phyloP scores from a whole-genome alignment of 768 basidiomycete species.

The Pisolithus tinctorius region DNA sequence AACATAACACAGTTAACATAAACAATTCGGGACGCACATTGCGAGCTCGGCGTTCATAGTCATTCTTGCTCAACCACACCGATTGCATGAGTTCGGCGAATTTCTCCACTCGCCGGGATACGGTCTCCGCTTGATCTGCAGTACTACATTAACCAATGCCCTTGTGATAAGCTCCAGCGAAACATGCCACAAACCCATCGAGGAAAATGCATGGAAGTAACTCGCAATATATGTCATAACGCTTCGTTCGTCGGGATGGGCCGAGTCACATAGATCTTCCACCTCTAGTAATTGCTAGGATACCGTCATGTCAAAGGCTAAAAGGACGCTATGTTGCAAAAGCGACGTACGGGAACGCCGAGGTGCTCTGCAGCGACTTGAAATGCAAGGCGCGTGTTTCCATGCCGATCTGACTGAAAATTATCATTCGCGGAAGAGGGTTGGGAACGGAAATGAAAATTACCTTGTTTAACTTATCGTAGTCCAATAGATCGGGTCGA shows the following conservation, averaged over 20 bases:
- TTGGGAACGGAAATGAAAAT: constrained; percentile 24
- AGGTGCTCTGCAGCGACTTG: constrained; percentile 81
- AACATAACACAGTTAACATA: neutral
- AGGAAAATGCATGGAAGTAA: constrained; percentile 96
- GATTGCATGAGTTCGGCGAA: constrained; percentile 95
- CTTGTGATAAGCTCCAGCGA: neutral
- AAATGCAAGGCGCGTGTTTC: constrained; percentile 85
- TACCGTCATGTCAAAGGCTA: constrained; percentile 1
- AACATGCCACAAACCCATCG: constrained; percentile 66
- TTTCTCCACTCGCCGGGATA: constrained; percentile 88
- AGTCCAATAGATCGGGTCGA: constrained; percentile 92
- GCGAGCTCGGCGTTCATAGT: constrained; percentile 84
- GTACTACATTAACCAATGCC: constrained; percentile 4
- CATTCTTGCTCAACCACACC: constrained; percentile 80
- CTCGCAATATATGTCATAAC: constrained; percentile 98
- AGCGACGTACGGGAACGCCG: constrained; percentile 72
- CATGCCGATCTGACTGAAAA: constrained; percentile 62
- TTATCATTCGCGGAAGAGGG: constrained; percentile 7
- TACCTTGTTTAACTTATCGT: constrained; percentile 79
- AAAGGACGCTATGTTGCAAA: neutral
- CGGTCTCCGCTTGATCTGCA: constrained; percentile 90
- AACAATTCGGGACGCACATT: constrained; percentile 44
- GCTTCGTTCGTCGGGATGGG: constrained; percentile 89
- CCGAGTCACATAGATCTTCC: constrained; percentile 83
- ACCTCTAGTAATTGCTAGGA: constrained; percentile 90